phyloP scores from a whole-genome alignment of 1,284 basidiomycete genomes.

The Cutaneotrichosporon arboriforme region DNA sequence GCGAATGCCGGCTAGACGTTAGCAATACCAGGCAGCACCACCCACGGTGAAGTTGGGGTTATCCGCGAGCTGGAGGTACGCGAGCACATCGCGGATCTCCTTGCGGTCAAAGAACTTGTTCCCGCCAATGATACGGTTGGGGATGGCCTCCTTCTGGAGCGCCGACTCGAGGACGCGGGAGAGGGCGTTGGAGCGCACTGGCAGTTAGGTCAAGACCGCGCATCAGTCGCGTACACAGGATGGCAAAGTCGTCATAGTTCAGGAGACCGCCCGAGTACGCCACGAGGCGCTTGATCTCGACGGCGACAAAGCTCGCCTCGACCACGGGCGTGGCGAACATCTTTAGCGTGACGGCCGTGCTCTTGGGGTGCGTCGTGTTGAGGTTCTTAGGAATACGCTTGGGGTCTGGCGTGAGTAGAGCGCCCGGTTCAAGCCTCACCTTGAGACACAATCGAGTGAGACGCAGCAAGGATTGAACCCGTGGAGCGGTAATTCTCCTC shows the following conservation, averaged over 20 bases:
- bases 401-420: slow-evolving; percentile 20
- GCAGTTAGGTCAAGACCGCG: not conserved
- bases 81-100: slow-evolving; percentile 82
- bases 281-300: slow-evolving; percentile 71
- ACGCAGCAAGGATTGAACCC: slow-evolving; percentile 66
- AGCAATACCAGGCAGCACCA: not conserved
- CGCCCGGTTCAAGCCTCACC: slow-evolving; percentile 51
- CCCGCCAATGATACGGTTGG: slow-evolving; percentile 69
- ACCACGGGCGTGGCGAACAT: slow-evolving; percentile 39
- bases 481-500: slow-evolving; percentile 89
- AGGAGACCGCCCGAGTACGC: slow-evolving; percentile 69
- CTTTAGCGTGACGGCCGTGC: slow-evolving; percentile 56
- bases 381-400: slow-evolving; percentile 70
- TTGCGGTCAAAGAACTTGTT: slow-evolving; percentile 82
- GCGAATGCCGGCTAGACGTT: slow-evolving; percentile 59
- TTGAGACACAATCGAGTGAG: slow-evolving; percentile 74
- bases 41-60: slow-evolving; percentile 63
- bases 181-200: slow-evolving; percentile 77
- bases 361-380: slow-evolving; percentile 62
- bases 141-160: slow-evolving; percentile 71
- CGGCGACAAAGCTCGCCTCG: slow-evolving; percentile 68
- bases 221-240: slow-evolving; percentile 62
- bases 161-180: slow-evolving; percentile 73
- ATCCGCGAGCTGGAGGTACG: slow-evolving; percentile 77
- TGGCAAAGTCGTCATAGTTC: slow-evolving; percentile 68